Conservation (phyloP, 106 monocot genomes). For the Platanthera zijinensis region DNA sequence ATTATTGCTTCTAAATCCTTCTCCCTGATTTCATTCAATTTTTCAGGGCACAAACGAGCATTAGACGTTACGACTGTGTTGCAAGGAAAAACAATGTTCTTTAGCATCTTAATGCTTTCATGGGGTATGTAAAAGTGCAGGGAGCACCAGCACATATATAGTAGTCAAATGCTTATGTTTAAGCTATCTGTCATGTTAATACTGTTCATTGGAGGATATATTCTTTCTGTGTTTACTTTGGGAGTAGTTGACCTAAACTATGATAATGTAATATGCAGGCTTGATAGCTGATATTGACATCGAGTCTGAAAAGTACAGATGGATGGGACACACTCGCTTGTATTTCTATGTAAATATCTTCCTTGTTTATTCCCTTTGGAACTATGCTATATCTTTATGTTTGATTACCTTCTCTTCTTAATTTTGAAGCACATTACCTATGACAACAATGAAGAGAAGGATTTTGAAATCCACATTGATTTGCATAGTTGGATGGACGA, state of each 20-base stretch:
- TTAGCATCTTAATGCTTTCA: conserved; percentile 84
- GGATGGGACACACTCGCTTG: conserved; percentile 81
- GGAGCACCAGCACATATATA: conserved; percentile 1
- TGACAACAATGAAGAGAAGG: not conserved
- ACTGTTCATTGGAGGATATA: not conserved
- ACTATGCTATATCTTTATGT: not conserved
- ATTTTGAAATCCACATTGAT: not conserved
- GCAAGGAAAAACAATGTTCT: conserved; percentile 72
- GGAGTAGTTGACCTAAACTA: not conserved
- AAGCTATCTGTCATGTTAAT: not conserved
- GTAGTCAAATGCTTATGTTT: conserved; percentile 2
- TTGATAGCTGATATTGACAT: conserved; percentile 68
- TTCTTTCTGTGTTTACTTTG: not conserved
- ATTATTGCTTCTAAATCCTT: not conserved
- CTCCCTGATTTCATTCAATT: not conserved
- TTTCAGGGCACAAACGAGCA: conserved; percentile 54
- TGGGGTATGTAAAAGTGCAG: conserved; percentile 58
- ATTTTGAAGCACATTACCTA: not conserved
- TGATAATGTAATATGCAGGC: conserved; percentile 30
- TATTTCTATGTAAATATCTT: conserved; percentile 41
- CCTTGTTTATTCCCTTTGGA: not conserved
- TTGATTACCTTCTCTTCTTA: not conserved
- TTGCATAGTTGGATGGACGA: no score
- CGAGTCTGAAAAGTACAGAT: conserved; percentile 89
- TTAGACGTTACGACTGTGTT: conserved; percentile 77